Evolutionary conservation across 2,329 filamentous ascomycete genomes (phyloP).

Genomic region (Colletotrichum sp.): DNA sequence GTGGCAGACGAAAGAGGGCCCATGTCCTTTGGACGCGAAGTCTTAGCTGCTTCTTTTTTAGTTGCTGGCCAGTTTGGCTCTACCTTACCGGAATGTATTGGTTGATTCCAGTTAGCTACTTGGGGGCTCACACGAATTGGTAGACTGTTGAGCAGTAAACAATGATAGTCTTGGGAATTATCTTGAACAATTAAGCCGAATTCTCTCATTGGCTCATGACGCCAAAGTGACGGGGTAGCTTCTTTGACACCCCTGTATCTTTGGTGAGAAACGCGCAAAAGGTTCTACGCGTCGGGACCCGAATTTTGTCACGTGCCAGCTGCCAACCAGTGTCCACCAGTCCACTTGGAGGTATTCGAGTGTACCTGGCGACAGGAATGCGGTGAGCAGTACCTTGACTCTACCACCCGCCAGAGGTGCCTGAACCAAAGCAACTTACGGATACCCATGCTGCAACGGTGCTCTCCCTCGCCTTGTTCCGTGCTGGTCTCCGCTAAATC

Average conservation of each 20-base stretch:
- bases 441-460: conserved; percentile 9
- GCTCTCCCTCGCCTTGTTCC: conserved; percentile 16
- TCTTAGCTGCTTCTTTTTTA: background rate
- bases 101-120: background rate
- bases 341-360: background rate
- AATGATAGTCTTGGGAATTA: background rate
- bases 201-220: background rate
- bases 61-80: background rate
- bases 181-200: background rate
- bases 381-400: background rate
- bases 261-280: conserved; percentile 4
- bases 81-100: background rate
- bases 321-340: background rate
- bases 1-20: background rate
- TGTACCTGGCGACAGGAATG: background rate
- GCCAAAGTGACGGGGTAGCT: background rate
- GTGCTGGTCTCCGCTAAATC: conserved; percentile 23
- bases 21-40: background rate
- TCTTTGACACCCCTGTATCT: background rate
- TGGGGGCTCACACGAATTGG: background rate
- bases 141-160: background rate
- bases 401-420: background rate
- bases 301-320: background rate
- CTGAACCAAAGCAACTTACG: background rate
- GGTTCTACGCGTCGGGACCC: conserved; percentile 3